Evolutionary conservation across 352 stramenopile species (phyloP).

Genomic region (Phytophthora pluvialis): DNA sequence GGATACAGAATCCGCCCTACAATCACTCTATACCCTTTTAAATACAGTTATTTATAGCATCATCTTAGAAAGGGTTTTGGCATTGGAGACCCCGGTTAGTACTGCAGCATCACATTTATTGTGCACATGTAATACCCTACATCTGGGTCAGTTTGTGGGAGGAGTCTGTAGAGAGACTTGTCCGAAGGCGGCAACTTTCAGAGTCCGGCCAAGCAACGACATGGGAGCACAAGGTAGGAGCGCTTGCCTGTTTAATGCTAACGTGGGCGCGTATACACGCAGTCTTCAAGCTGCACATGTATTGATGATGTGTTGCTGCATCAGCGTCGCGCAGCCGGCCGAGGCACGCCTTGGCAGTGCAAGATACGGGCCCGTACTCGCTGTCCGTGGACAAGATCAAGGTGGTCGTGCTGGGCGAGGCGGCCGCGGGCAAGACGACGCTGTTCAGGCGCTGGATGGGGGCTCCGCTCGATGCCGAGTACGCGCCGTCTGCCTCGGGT

Average conservation of each 20-base stretch:
- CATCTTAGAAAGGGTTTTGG: too few species aligned
- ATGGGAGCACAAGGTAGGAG: constrained; percentile 23
- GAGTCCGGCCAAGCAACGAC: neutral
- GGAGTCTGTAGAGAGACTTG: constrained; percentile 2
- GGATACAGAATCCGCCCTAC: too few species aligned
- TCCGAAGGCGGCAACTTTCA: constrained; percentile 12
- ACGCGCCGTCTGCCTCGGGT: constrained; percentile 50
- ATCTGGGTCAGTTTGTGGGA: neutral
- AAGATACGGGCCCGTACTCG: neutral
- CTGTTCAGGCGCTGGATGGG: constrained; percentile 62
- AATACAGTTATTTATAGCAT: too few species aligned
- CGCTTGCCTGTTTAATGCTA: constrained; percentile 3
- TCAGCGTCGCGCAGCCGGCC: constrained; percentile 23
- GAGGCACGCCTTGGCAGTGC: constrained; percentile 26
- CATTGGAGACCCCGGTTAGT: neutral
- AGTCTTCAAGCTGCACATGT: constrained; percentile 2
- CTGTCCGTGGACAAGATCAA: constrained; percentile 47
- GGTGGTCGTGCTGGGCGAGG: constrained; percentile 51
- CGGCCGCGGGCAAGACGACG: constrained; percentile 55
- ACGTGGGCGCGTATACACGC: neutral
- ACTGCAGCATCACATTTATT: neutral
- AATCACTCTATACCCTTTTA: too few species aligned
- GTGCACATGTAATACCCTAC: too few species aligned
- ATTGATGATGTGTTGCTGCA: constrained; percentile 23
- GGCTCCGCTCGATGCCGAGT: constrained; percentile 20